Evolutionary conservation across 768 basidiomycete species (phyloP).

Genomic region (Russula lepida): DNA sequence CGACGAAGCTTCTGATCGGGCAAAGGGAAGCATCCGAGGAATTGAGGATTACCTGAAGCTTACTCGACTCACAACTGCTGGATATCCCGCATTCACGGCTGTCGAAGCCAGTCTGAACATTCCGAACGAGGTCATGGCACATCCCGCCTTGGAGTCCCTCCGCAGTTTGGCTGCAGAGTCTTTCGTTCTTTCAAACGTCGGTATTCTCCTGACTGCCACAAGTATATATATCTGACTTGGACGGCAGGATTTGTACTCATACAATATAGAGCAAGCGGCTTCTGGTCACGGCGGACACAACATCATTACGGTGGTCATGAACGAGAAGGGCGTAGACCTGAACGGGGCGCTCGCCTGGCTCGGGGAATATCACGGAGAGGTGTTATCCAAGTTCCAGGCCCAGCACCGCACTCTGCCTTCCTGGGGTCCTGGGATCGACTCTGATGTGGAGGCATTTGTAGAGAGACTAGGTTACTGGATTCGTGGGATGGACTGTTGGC

Average conservation of each 20-base stretch:
- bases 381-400: too few species aligned
- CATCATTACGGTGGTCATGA: too few species aligned
- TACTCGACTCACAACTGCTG: conserved; percentile 39
- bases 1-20: conserved; percentile 36
- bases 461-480: too few species aligned
- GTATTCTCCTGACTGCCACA: not conserved
- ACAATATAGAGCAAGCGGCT: too few species aligned
- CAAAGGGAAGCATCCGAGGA: conserved; percentile 27
- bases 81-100: conserved; percentile 33
- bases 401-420: conserved; percentile 27
- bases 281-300: too few species aligned
- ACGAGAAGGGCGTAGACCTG: too few species aligned
- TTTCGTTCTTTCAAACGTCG: conserved; percentile 31
- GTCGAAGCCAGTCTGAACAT: too few species aligned
- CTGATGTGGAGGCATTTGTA: conserved; percentile 33
- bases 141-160: too few species aligned
- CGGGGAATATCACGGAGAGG: too few species aligned
- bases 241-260: conserved; percentile 36
- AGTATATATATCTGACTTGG: conserved; percentile 19
- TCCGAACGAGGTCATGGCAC: too few species aligned
- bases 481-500: too few species aligned
- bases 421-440: conserved; percentile 28
- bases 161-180: conserved; percentile 33
- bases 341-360: too few species aligned
- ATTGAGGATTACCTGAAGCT: conserved; percentile 35